phyloP scores from a whole-genome alignment of 257 asterid genomes.

The Gynochthodes officinalis region DNA sequence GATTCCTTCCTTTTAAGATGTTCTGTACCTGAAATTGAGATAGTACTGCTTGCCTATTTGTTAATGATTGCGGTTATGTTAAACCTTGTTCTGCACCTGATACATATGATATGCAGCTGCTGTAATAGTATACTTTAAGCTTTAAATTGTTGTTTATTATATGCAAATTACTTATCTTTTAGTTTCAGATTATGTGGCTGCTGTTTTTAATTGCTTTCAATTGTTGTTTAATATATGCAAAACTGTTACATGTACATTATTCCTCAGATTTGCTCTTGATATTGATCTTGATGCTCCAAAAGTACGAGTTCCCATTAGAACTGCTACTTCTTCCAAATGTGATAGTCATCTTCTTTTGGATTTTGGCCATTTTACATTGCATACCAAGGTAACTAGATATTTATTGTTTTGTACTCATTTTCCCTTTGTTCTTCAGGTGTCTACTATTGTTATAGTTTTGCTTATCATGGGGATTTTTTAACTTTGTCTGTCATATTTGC shows the following conservation, averaged over 20 bases:
- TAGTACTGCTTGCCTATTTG: no score
- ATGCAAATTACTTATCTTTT: neutral
- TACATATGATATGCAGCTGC: no score
- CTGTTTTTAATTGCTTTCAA: neutral
- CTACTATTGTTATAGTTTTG: conserved; percentile 8
- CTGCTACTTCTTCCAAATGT: conserved; percentile 43
- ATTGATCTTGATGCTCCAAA: conserved; percentile 99
- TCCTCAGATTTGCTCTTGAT: conserved; percentile 87
- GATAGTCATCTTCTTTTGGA: conserved; percentile 81
- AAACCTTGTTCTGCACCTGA: no score
- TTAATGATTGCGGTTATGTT: no score
- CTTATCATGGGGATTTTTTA: conserved; percentile 16
- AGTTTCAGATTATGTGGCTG: neutral
- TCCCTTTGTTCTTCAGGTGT: neutral
- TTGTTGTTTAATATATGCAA: neutral
- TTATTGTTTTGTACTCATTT: neutral
- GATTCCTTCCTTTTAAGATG: neutral
- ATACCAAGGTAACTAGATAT: conserved; percentile 61
- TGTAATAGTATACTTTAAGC: neutral
- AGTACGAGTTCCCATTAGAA: conserved; percentile 86
- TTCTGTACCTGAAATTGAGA: neutral
- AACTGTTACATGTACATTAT: conserved; percentile 7
- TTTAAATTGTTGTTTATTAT: neutral
- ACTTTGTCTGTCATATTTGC: conserved; percentile 24
- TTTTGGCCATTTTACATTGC: conserved; percentile 92